Conservation (phyloP, 1,139 yeast genomes). For the Yamadazyma jaroonii region DNA sequence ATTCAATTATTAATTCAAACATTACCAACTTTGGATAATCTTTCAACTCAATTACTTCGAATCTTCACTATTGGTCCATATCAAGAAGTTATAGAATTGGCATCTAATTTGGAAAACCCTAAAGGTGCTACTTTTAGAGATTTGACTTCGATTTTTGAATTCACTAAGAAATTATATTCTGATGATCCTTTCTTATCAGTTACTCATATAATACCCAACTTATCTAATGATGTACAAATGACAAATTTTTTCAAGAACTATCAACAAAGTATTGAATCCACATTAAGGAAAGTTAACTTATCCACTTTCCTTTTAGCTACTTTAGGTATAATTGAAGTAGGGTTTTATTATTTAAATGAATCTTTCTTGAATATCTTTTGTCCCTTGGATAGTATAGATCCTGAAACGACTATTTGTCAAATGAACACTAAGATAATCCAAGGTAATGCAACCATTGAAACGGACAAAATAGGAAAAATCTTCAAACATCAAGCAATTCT, state of each 20-base stretch:
- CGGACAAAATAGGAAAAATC: conserved; percentile 47
- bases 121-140: conserved; percentile 75
- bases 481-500: conserved; percentile 78
- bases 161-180: conserved; percentile 61
- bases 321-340: conserved; percentile 79
- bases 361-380: conserved; percentile 82
- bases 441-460: conserved; percentile 33
- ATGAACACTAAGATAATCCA: conserved; percentile 36
- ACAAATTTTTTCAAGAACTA: conserved; percentile 57
- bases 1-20: conserved; percentile 62
- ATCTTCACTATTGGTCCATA: conserved; percentile 68
- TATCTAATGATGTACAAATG: conserved; percentile 63
- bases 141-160: conserved; percentile 71
- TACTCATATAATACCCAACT: conserved; percentile 59
- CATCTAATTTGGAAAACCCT: conserved; percentile 68
- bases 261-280: conserved; percentile 65
- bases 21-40: conserved; percentile 69
- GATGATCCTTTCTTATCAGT: conserved; percentile 66
- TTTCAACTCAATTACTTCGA: conserved; percentile 70
- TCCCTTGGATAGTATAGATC: conserved; percentile 52
- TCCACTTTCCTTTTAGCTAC: conserved; percentile 87
- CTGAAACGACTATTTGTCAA: conserved; percentile 39
- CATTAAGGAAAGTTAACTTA: conserved; percentile 78
- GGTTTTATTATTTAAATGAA: conserved; percentile 82
- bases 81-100: conserved; percentile 68